Percentiles rank a stretch among this genome's conserved stretches.
These are phyloP conservation scores for Clarireedia homoeocarpa DNA, from an alignment of 2,329 filamentous ascomycete genomes.

Conservation along the genomic window DNA sequence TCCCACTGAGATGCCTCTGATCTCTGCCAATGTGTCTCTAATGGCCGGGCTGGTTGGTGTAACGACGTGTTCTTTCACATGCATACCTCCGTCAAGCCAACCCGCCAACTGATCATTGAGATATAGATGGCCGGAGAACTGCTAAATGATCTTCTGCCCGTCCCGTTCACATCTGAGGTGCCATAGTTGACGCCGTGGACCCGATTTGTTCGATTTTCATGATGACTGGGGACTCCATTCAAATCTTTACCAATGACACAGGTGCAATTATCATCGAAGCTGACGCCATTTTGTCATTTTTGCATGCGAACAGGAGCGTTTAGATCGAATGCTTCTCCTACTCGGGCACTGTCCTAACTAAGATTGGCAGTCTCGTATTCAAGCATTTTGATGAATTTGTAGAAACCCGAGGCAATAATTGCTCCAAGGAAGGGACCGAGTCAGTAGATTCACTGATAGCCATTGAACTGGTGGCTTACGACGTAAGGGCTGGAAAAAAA, in stretches of 20 bases:
- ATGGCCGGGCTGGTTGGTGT: background rate
- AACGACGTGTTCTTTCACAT: background rate
- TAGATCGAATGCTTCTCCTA: background rate
- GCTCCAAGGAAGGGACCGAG: slow-evolving; percentile 44
- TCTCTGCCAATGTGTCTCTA: background rate
- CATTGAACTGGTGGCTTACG: slow-evolving; percentile 33
- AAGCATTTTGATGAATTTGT: slow-evolving; percentile 41
- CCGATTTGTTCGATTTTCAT: background rate
- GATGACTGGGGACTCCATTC: background rate
- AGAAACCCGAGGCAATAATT: slow-evolving; percentile 41
- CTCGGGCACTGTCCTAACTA: slow-evolving; percentile 22
- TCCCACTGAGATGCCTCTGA: background rate
- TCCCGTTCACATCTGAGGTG: background rate
- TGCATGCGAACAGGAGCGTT: background rate
- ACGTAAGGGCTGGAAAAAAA: slow-evolving; percentile 41
- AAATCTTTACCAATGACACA: background rate
- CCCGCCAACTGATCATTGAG: slow-evolving; percentile 19
- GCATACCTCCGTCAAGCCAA: background rate
- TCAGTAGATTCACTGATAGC: slow-evolving; percentile 43
- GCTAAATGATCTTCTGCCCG: slow-evolving; percentile 8
- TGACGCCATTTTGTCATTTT: background rate
- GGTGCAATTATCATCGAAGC: background rate
- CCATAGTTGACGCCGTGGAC: background rate
- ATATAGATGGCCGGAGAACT: slow-evolving; percentile 17
- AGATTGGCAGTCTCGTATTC: slow-evolving; percentile 40